Conservation (phyloP, 192 early-diverging fungal genomes). For the Diversispora epigaea region DNA sequence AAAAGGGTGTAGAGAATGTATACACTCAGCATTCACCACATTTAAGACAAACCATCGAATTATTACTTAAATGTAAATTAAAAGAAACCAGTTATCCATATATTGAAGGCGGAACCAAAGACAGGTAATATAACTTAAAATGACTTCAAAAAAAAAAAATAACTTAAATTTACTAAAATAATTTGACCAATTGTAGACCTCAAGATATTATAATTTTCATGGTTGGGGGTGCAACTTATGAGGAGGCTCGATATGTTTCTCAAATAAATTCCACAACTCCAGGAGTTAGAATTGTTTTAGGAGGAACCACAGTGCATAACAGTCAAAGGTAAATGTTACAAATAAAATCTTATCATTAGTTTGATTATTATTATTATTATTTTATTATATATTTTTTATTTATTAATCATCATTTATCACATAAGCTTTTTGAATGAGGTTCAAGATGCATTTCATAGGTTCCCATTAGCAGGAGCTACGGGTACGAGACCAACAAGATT, state of each 20-base stretch:
- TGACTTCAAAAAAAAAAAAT: not conserved
- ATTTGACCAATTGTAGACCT: constrained; percentile 54
- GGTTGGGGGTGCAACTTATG: constrained; percentile 92
- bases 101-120: constrained; percentile 58
- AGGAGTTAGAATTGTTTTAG: constrained; percentile 81
- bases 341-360: not conserved
- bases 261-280: constrained; percentile 78
- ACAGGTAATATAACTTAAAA: constrained; percentile 46
- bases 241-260: constrained; percentile 84
- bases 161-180: not conserved
- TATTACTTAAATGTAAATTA: constrained; percentile 76
- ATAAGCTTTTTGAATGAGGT: constrained; percentile 34
- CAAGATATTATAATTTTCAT: constrained; percentile 97
- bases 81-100: constrained; percentile 79
- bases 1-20: constrained; percentile 93
- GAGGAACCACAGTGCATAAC: constrained; percentile 91
- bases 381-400: not conserved
- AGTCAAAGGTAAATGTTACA: constrained; percentile 55
- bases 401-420: not conserved
- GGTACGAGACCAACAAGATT: not conserved
- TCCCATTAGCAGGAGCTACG: not conserved
- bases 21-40: constrained; percentile 95
- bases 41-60: constrained; percentile 77
- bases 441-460: constrained; percentile 31
- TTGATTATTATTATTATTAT: not conserved